Conservation (phyloP, 1,284 basidiomycete genomes). For the Ustilago hordei region DNA sequence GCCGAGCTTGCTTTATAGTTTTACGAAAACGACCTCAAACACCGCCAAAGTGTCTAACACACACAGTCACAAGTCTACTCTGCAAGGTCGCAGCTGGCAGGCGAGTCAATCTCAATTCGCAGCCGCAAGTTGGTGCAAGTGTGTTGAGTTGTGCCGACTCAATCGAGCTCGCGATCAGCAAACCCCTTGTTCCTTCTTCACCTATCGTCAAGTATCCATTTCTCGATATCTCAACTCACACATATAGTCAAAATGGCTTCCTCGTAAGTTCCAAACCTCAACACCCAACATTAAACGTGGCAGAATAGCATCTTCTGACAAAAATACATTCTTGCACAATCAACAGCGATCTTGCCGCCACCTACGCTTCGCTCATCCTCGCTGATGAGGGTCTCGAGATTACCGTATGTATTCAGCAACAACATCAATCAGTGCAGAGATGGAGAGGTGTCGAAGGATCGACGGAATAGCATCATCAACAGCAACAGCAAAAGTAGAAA, state of each 20-base stretch:
- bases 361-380: constrained; percentile 84
- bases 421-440: background rate
- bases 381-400: constrained; percentile 91
- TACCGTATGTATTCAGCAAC: constrained; percentile 76
- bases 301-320: background rate
- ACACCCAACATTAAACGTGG: background rate
- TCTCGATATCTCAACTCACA: constrained; percentile 46
- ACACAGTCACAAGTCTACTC: background rate
- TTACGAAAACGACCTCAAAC: background rate
- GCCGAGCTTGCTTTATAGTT: background rate
- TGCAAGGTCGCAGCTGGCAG: background rate
- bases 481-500: too few species aligned
- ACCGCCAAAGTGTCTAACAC: too few species aligned
- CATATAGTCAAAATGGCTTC: constrained; percentile 55
- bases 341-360: constrained; percentile 69
- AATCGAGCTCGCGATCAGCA: constrained; percentile 45
- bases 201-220: constrained; percentile 46
- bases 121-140: background rate
- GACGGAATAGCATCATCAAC: too few species aligned
- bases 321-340: constrained; percentile 5
- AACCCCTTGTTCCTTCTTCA: constrained; percentile 20
- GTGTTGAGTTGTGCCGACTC: background rate
- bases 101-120: background rate
- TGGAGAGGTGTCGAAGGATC: too few species aligned
- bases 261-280: constrained; percentile 35